phyloP scores from a whole-genome alignment of 495 filamentous ascomycete genomes.

The Neurospora hispaniola region DNA sequence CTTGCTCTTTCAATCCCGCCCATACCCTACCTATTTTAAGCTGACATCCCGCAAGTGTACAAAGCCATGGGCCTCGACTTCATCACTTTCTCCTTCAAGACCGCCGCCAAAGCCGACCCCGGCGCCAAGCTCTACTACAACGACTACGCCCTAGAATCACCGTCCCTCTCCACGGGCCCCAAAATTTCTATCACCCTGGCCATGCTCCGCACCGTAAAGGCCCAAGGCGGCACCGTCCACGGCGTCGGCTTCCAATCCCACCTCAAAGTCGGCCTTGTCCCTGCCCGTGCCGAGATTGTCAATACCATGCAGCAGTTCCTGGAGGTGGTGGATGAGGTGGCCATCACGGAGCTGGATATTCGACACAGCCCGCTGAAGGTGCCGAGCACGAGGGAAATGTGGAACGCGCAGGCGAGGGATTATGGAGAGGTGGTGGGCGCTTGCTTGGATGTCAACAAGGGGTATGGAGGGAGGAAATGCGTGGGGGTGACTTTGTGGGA shows the following conservation, averaged over 20 bases:
- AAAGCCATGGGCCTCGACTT: slow-evolving; percentile 31
- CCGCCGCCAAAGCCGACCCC: slow-evolving; percentile 25
- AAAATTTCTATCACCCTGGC: slow-evolving; percentile 37
- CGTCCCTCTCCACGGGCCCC: slow-evolving; percentile 20
- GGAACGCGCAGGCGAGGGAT: slow-evolving; percentile 41
- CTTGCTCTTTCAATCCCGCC: neutral
- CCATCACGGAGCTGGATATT: slow-evolving; percentile 50
- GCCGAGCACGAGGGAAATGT: slow-evolving; percentile 21
- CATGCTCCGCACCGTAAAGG: slow-evolving; percentile 33
- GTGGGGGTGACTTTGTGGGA: slow-evolving; percentile 52
- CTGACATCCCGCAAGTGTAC: slow-evolving; percentile 16
- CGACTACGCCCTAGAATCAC: slow-evolving; percentile 48
- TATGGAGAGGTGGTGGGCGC: slow-evolving; percentile 40
- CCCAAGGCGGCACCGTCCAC: slow-evolving; percentile 38
- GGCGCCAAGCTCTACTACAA: slow-evolving; percentile 46
- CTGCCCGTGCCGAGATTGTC: slow-evolving; percentile 24
- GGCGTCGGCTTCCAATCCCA: slow-evolving; percentile 49
- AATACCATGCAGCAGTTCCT: slow-evolving; percentile 31
- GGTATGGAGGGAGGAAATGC: slow-evolving; percentile 28
- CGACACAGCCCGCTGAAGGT: slow-evolving; percentile 25
- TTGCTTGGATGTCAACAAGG: slow-evolving; percentile 28
- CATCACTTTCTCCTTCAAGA: slow-evolving; percentile 33
- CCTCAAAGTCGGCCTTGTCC: slow-evolving; percentile 39
- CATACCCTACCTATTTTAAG: too few relatives aligned
- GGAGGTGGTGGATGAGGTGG: slow-evolving; percentile 38